phyloP scores from a whole-genome alignment of 805 yeast genomes.

The Candida silvicultrix region DNA sequence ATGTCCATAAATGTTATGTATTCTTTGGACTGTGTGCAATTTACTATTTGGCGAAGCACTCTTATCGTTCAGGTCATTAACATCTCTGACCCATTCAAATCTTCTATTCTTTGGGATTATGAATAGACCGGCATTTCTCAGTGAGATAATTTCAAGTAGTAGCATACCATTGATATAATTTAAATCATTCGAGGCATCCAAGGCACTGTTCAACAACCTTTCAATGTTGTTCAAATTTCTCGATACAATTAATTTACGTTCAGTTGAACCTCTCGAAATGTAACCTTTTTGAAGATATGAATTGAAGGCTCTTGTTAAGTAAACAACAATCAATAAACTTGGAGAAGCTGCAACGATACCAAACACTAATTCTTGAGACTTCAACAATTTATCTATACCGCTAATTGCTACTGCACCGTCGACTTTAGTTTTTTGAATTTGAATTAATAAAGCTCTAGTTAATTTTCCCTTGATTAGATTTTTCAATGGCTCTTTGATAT shows the following conservation, averaged over 20 bases:
- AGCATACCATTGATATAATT: constrained; percentile 50
- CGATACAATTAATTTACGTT: constrained; percentile 27
- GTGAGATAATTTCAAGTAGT: constrained; percentile 56
- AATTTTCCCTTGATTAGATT: constrained; percentile 62
- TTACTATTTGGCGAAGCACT: constrained; percentile 32
- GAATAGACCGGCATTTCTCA: constrained; percentile 41
- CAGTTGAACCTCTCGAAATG: constrained; percentile 10
- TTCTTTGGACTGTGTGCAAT: constrained; percentile 43
- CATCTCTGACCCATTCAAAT: constrained; percentile 55
- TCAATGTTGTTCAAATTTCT: constrained; percentile 53
- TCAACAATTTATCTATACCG: constrained; percentile 85
- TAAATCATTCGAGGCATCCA: constrained; percentile 18
- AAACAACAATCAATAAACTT: constrained; percentile 51
- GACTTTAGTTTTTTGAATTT: constrained; percentile 93
- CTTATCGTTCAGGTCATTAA: constrained; percentile 48
- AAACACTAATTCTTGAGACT: constrained; percentile 91
- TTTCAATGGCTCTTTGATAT: constrained; percentile 62
- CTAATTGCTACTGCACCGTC: constrained; percentile 87
- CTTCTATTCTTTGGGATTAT: constrained; percentile 45
- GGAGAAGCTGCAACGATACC: constrained; percentile 90
- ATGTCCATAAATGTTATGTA: constrained; percentile 54
- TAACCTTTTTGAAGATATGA: constrained; percentile 31
- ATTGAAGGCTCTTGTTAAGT: constrained; percentile 27
- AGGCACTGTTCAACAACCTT: constrained; percentile 35
- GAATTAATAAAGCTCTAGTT: constrained; percentile 74